Evolutionary conservation across 768 basidiomycete genomes (phyloP).

Genomic region (Russula ochroleuca): DNA sequence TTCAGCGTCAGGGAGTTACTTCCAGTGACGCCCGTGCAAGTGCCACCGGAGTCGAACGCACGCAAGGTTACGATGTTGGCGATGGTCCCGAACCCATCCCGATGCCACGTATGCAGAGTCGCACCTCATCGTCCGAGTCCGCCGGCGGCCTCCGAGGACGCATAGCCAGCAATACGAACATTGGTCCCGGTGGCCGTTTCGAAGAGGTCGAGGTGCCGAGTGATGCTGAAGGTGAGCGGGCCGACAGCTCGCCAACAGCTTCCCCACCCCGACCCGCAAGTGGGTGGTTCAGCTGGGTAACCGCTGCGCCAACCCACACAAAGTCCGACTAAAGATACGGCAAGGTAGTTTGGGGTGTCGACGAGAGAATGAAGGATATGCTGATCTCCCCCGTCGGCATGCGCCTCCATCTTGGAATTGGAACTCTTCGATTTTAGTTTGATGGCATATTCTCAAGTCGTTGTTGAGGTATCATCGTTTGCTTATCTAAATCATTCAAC

Average conservation of each 20-base stretch:
- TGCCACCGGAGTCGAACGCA: background rate
- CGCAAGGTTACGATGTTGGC: conserved; percentile 23
- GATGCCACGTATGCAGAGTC: conserved; percentile 42
- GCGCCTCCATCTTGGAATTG: background rate
- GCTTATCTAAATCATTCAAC: background rate
- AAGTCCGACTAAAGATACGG: conserved; percentile 11
- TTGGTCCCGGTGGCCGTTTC: conserved; percentile 41
- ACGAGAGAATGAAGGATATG: background rate
- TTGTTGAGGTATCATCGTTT: background rate
- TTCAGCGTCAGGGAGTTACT: conserved; percentile 49
- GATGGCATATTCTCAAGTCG: background rate
- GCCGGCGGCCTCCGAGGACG: conserved; percentile 23
- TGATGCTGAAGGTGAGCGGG: conserved; percentile 57
- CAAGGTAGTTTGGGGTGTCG: background rate
- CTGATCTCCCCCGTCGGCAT: background rate
- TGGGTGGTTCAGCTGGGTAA: conserved; percentile 27
- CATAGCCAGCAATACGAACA: conserved; percentile 5
- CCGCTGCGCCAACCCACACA: conserved; percentile 6
- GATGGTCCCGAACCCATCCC: conserved; percentile 17
- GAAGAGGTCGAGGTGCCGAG: conserved; percentile 72
- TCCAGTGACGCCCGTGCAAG: conserved; percentile 29
- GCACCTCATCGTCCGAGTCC: conserved; percentile 39
- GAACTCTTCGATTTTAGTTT: background rate
- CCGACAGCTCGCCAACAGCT: background rate
- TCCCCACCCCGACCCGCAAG: conserved; percentile 3